A percentile compares a stretch with the other conserved stretches of the same genome.
Evolutionary conservation across 179 eudicot species (phyloP).

Genomic region (Heliamphora pulchella): DNA sequence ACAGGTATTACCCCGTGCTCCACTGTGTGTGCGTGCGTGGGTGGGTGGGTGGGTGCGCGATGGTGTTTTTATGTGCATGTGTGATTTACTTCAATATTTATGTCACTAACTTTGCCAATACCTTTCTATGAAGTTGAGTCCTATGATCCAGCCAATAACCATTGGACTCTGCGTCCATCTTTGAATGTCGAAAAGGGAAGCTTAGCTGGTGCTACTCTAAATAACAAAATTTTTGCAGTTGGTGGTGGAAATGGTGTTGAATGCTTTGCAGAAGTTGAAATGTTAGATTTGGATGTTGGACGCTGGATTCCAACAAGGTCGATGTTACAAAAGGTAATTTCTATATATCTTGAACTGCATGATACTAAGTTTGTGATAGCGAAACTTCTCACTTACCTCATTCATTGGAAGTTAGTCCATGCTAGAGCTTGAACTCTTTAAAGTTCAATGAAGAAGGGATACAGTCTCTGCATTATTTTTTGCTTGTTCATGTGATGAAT

Average conservation of each 20-base stretch:
- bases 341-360: background rate
- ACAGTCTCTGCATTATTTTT: background rate
- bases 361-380: background rate
- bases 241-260: conserved; percentile 74
- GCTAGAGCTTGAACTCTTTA: background rate
- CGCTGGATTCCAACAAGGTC: conserved; percentile 66
- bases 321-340: conserved; percentile 64
- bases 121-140: conserved; percentile 61
- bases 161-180: conserved; percentile 61
- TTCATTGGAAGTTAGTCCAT: background rate
- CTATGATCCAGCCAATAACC: conserved; percentile 40
- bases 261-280: conserved; percentile 68
- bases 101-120: conserved; percentile 9
- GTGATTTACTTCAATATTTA: conserved; percentile 12
- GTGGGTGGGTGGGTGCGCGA: background rate
- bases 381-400: conserved; percentile 9
- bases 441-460: background rate
- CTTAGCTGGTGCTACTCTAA: conserved; percentile 55
- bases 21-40: background rate
- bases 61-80: too few relatives aligned
- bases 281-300: conserved; percentile 66
- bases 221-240: conserved; percentile 61
- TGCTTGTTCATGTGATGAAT: too few relatives aligned
- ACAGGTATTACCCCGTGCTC: conserved; percentile 42
- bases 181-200: conserved; percentile 53